Conservation (phyloP, 2,329 filamentous ascomycete genomes). For the Rhexocercosporidium sp. region DNA sequence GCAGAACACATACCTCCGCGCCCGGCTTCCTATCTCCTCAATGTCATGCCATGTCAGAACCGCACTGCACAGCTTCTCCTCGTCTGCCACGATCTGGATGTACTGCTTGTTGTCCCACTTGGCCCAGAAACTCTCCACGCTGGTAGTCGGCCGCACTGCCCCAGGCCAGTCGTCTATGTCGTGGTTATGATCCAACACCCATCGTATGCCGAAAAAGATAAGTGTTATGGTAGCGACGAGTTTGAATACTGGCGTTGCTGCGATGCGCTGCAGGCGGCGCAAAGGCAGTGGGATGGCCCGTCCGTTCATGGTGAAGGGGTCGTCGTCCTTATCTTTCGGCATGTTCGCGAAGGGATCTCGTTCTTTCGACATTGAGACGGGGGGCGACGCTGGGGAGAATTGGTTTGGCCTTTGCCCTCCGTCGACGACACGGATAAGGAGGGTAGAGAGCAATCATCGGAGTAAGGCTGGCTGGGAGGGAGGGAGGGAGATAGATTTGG, state of each 20-base stretch:
- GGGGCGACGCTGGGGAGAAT: background rate
- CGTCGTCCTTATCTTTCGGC: background rate
- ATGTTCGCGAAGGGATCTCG: background rate
- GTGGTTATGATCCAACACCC: conserved; percentile 35
- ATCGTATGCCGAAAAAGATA: conserved; percentile 29
- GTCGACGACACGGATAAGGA: background rate
- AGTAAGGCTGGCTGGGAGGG: background rate
- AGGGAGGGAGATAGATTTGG: background rate
- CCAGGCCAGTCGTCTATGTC: conserved; percentile 22
- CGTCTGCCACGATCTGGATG: conserved; percentile 38
- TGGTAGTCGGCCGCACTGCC: conserved; percentile 22
- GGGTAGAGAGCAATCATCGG: background rate
- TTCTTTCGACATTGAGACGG: conserved; percentile 10
- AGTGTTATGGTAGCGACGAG: conserved; percentile 23
- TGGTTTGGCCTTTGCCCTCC: background rate
- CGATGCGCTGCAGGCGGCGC: conserved; percentile 30
- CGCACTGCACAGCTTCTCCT: conserved; percentile 39
- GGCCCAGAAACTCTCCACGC: conserved; percentile 30
- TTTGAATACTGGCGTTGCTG: conserved; percentile 27
- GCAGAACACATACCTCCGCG: conserved; percentile 26
- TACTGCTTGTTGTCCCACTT: conserved; percentile 38
- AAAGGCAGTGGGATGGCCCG: conserved; percentile 23
- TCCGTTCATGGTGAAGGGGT: conserved; percentile 7
- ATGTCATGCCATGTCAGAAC: conserved; percentile 39
- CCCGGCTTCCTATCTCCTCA: conserved; percentile 38